phyloP scores from a whole-genome alignment of 1,284 basidiomycete genomes.

The Ganoderma lucidum region DNA sequence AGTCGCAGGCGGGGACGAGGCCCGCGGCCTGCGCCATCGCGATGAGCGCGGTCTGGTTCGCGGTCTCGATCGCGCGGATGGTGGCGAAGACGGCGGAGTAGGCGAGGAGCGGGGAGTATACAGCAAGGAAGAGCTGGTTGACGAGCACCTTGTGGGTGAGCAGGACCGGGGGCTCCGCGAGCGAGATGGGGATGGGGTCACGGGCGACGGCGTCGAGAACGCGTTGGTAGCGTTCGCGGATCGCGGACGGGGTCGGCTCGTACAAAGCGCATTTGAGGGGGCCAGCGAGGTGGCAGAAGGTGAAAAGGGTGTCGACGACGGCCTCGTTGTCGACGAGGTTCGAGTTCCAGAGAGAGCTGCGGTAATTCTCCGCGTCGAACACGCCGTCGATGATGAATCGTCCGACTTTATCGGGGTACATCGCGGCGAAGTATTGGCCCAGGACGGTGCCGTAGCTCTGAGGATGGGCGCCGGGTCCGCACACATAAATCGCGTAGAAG shows the following conservation, averaged over 20 bases:
- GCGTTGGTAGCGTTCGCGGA: slow-evolving; percentile 39
- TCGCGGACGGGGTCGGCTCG: slow-evolving; percentile 40
- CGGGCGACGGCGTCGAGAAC: slow-evolving; percentile 40
- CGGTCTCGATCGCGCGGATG: slow-evolving; percentile 47
- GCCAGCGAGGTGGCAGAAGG: slow-evolving; percentile 47
- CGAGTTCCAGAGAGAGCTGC: slow-evolving; percentile 35
- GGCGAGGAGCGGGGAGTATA: slow-evolving; percentile 46
- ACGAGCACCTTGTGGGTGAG: slow-evolving; percentile 30
- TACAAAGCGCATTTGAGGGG: slow-evolving; percentile 48
- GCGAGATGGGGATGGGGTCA: slow-evolving; percentile 36
- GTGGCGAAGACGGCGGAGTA: slow-evolving; percentile 45
- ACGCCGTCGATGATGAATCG: slow-evolving; percentile 45
- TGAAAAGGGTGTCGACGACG: slow-evolving; percentile 45
- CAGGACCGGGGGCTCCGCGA: slow-evolving; percentile 28
- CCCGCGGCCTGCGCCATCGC: background rate
- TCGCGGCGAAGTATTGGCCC: slow-evolving; percentile 45
- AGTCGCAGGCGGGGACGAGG: slow-evolving; percentile 33
- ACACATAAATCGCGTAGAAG: too few relatives aligned
- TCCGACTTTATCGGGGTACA: slow-evolving; percentile 53
- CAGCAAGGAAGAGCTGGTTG: slow-evolving; percentile 12
- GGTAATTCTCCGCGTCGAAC: slow-evolving; percentile 38
- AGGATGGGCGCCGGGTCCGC: too few relatives aligned
- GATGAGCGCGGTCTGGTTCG: slow-evolving; percentile 45
- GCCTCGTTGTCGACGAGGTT: slow-evolving; percentile 40
- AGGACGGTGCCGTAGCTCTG: slow-evolving; percentile 47